Base-by-base conservation (phyloP, 345 rosid genomes). In the Nephelium lappaceum region DNA sequence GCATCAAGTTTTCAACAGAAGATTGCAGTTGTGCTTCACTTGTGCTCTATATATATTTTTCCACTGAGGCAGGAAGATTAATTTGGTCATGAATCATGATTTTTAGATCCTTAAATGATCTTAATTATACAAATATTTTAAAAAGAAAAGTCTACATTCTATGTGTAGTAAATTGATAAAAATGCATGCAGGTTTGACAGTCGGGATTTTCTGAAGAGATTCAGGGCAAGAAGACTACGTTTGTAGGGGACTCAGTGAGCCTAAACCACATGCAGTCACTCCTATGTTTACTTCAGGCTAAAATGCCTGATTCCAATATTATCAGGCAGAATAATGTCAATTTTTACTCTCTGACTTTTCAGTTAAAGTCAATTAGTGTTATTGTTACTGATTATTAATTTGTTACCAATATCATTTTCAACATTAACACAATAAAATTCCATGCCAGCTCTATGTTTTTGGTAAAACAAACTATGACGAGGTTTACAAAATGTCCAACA, bases 191-290 rank as follows among this genome's bases (percentile, higher is more conserved):
- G 96, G 81, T 88, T 90, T 53, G 82, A 88, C 66, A 93, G 85
- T 6, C n/a, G 42, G 70, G 83, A 78, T 38, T 88, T 90, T 55
- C 63, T 92, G 42, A 47, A 49, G 80, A 87, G 77, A 31, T 68
- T 79, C 5, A 53, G 49, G 42, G 91, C 4, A 90, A 92, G 83
- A 85, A 79, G 81, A 84, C 90, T 0, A 89, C 87, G 93, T 90
- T 85, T 27, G 61, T 90, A 25, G 93, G 96, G 18, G 93, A 92
- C 82, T 92, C 96, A 0, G 21, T 92, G 0, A 92, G 96, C 79
- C 78, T 85, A 19, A 87, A 92, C 77, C 90, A 88, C 1, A 88
- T 84, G 84, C 92, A 92, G 43, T 92, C 96, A 21, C 76, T 90
- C 0, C 3, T 87, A 45, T 90, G 93, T 78, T 67, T 90, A 80